Percentiles rank a stretch among this genome's conserved stretches.
These are phyloP conservation scores for Wickerhamiella pararugosa DNA, from an alignment of 1,139 yeast genomes.

Conservation along the genomic window DNA sequence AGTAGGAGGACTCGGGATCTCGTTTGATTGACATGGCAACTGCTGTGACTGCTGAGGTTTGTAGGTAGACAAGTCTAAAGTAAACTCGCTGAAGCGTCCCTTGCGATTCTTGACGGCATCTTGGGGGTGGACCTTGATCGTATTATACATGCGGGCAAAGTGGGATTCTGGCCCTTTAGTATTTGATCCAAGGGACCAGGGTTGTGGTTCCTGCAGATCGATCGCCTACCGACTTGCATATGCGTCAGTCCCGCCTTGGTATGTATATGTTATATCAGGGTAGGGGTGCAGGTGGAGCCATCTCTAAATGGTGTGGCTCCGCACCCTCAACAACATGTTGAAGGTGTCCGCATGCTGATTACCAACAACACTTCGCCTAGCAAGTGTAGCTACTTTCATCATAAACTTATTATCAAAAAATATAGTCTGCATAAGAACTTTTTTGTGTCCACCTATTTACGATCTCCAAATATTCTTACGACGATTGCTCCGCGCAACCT, in stretches of 20 bases:
- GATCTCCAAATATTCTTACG: not conserved
- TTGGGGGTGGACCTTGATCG: conserved; percentile 5
- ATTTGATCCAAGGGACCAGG: not conserved
- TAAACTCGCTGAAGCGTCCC: conserved; percentile 1
- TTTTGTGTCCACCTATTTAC: no score
- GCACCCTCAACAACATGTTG: not conserved
- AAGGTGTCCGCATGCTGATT: not conserved
- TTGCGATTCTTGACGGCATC: conserved; percentile 2
- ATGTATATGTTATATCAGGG: not conserved
- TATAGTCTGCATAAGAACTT: no score
- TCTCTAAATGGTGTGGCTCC: not conserved
- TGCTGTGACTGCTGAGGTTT: not conserved
- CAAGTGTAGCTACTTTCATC: no score
- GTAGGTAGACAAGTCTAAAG: conserved; percentile 1
- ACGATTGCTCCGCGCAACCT: not conserved
- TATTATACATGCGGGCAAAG: conserved; percentile 1
- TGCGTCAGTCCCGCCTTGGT: no score
- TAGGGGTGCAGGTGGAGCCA: not conserved
- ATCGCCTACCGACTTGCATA: not conserved
- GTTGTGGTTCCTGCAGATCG: not conserved
- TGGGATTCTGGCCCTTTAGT: not conserved
- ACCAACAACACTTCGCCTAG: no score
- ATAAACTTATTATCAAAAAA: no score
- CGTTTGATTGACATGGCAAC: not conserved
- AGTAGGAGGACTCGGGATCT: not conserved